Conservation (phyloP, 2,329 filamentous ascomycete species). For the Cladophialophora carrionii region DNA sequence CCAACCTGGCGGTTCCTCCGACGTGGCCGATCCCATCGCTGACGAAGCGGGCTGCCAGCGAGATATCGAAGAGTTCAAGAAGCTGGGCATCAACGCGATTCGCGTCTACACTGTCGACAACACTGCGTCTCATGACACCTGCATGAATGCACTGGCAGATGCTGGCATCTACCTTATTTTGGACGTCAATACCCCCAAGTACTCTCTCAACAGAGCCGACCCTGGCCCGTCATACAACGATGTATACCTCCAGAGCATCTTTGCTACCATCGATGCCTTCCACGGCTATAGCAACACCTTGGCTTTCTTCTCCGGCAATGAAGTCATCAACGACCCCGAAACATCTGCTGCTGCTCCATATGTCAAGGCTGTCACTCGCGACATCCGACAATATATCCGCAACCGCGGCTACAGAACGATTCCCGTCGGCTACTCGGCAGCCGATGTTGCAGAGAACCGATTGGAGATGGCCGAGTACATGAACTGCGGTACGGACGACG, state of each 20-base stretch:
- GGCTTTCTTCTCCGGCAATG: constrained; percentile 81
- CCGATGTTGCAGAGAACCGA: constrained; percentile 83
- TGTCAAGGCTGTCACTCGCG: constrained; percentile 77
- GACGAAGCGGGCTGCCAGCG: constrained; percentile 71
- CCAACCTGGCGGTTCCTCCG: constrained; percentile 66
- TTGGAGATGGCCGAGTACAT: constrained; percentile 87
- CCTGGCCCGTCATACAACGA: constrained; percentile 83
- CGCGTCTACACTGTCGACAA: constrained; percentile 95
- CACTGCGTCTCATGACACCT: constrained; percentile 75
- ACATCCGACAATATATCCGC: constrained; percentile 72
- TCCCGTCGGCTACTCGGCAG: constrained; percentile 75
- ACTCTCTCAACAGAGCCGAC: constrained; percentile 78
- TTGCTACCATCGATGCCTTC: constrained; percentile 86
- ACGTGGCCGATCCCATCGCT: constrained; percentile 73
- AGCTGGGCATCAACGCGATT: constrained; percentile 85
- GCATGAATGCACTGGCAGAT: constrained; percentile 78
- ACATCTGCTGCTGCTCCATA: constrained; percentile 71
- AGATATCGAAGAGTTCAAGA: constrained; percentile 79
- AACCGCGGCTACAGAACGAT: constrained; percentile 65
- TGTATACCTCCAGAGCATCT: constrained; percentile 80
- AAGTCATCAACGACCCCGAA: constrained; percentile 72
- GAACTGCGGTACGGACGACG: constrained; percentile 85
- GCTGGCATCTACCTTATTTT: constrained; percentile 91
- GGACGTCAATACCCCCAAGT: constrained; percentile 87
- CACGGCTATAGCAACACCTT: constrained; percentile 82